Percentiles rank a stretch among this genome's conserved stretches.
phyloP scores from a whole-genome alignment of 2,329 filamentous ascomycete genomes.

The Cytospora piceae region DNA sequence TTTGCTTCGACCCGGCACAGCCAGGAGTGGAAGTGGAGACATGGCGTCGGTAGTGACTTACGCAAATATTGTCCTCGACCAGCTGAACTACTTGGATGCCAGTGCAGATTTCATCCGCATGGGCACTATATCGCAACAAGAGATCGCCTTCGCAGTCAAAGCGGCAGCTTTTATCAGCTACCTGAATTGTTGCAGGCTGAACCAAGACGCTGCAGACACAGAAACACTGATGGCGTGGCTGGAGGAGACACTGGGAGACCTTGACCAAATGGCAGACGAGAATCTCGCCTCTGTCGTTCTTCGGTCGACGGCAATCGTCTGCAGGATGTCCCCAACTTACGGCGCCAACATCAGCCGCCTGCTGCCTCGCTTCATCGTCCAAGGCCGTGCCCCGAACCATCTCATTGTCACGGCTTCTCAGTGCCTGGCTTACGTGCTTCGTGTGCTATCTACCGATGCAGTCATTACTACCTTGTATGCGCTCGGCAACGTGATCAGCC shows the following conservation, averaged over 20 bases:
- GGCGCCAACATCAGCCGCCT: conserved; percentile 78
- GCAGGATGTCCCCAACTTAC: conserved; percentile 72
- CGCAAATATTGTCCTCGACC: conserved; percentile 74
- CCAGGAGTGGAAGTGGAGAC: conserved; percentile 53
- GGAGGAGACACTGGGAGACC: conserved; percentile 78
- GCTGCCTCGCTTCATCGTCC: conserved; percentile 85
- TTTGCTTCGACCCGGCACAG: conserved; percentile 48
- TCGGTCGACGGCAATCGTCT: conserved; percentile 80
- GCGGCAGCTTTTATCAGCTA: conserved; percentile 80
- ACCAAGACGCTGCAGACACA: conserved; percentile 78
- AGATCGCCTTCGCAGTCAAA: conserved; percentile 83
- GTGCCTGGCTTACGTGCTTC: conserved; percentile 80
- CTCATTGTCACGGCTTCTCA: conserved; percentile 80
- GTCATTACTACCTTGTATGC: conserved; percentile 95
- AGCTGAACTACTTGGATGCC: conserved; percentile 85
- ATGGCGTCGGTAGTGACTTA: conserved; percentile 64
- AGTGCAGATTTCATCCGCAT: conserved; percentile 88
- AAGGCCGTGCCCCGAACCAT: conserved; percentile 70
- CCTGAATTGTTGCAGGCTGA: conserved; percentile 81
- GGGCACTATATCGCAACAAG: conserved; percentile 84
- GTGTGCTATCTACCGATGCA: conserved; percentile 84
- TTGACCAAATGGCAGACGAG: conserved; percentile 79
- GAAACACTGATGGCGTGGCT: conserved; percentile 84
- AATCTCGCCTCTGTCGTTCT: conserved; percentile 77
- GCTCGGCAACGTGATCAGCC: conserved; percentile 91